A percentile compares a stretch with the other conserved stretches of the same genome.
These are phyloP conservation scores for Teratosphaeriaceae sp. DNA, from an alignment of 2,329 filamentous ascomycete species.

Conservation along the genomic window DNA sequence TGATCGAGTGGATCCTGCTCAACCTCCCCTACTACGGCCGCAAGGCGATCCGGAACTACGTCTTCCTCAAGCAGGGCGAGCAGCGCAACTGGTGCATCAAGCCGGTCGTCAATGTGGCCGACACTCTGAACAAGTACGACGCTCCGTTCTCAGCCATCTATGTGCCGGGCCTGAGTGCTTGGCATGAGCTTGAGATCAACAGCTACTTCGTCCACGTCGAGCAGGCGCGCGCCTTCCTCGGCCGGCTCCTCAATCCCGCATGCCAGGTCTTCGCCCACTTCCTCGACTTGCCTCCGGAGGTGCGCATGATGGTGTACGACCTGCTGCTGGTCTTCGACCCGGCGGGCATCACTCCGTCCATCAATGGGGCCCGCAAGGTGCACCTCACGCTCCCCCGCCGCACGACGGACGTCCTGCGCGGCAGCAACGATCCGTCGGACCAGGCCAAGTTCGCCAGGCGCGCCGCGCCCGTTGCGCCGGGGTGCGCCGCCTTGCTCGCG, in stretches of 20 bases:
- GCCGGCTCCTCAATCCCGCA: neutral
- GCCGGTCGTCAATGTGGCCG: neutral
- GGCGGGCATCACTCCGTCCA: neutral
- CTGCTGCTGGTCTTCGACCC: constrained; percentile 4
- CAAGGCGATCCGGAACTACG: neutral
- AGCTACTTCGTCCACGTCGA: too few species aligned
- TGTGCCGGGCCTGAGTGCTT: too few species aligned
- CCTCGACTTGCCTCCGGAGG: constrained; percentile 4
- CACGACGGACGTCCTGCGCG: neutral
- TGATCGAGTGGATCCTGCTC: neutral
- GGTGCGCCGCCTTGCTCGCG: constrained; percentile 4
- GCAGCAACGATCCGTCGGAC: too few species aligned
- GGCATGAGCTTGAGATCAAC: too few species aligned
- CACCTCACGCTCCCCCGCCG: neutral
- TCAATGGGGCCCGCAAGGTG: neutral
- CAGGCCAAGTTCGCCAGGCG: neutral
- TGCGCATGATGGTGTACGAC: constrained; percentile 5
- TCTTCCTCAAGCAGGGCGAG: too few species aligned
- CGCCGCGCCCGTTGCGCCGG: neutral
- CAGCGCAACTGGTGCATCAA: neutral
- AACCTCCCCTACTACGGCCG: neutral
- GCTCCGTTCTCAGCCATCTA: too few species aligned
- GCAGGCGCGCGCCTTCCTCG: constrained; percentile 2
- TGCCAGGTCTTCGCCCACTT: neutral
- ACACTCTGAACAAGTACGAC: too few species aligned